Evolutionary conservation across 164 flowering plant genomes (phyloP).

Genomic region (Taxillus chinensis): DNA sequence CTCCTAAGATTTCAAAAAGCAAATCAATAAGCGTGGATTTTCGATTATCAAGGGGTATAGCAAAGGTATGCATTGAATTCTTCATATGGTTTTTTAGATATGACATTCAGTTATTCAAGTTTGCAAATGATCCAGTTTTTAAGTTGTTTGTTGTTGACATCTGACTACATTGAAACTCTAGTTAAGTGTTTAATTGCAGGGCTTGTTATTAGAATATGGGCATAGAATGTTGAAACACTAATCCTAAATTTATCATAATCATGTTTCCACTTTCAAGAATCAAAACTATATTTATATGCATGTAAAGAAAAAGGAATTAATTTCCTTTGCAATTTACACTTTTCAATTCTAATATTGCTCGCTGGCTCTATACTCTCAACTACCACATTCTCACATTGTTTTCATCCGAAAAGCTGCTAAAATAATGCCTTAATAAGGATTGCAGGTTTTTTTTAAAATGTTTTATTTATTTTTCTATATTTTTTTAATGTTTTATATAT

Average conservation of each 20-base stretch:
- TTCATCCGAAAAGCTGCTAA: no score
- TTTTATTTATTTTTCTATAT: neutral
- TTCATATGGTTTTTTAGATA: neutral
- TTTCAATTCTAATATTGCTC: neutral
- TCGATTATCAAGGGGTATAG: constrained; percentile 85
- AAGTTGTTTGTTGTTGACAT: neutral
- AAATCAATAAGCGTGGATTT: constrained; percentile 83
- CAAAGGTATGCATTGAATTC: constrained; percentile 41
- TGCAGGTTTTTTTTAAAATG: neutral
- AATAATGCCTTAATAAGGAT: no score
- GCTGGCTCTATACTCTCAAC: neutral
- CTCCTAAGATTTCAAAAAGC: constrained; percentile 44
- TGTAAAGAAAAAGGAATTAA: no score
- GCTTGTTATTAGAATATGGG: neutral
- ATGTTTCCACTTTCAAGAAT: no score
- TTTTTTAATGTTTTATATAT: no score
- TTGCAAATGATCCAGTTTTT: neutral
- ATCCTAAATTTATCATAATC: neutral
- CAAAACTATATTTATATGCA: no score
- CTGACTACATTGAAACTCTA: neutral
- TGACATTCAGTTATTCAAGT: neutral
- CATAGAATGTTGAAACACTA: neutral
- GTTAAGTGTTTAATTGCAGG: neutral
- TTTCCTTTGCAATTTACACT: neutral
- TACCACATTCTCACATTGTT: neutral